A percentile compares a stretch with the other conserved stretches of the same genome.
Conservation (phyloP, 768 basidiomycete species). For the Leccinum arenicola region DNA sequence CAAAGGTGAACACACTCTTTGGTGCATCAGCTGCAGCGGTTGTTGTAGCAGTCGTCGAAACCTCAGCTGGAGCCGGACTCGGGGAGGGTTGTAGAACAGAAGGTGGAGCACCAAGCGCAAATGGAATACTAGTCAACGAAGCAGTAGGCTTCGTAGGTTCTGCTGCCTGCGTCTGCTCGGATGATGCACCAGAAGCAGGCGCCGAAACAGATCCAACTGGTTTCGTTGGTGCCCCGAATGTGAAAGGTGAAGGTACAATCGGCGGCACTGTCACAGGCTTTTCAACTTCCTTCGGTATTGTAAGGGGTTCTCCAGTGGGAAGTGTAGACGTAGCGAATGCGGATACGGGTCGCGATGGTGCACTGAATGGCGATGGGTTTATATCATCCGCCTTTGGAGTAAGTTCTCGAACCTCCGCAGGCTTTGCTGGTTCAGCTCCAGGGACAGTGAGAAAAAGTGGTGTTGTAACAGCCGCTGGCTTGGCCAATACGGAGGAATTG, state of each 20-base stretch:
- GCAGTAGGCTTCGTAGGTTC: conserved; percentile 9
- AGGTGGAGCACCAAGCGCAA: conserved; percentile 30
- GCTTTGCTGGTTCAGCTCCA: conserved; percentile 14
- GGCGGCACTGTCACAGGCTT: conserved; percentile 8
- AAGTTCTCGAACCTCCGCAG: background rate
- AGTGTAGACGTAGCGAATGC: conserved; percentile 8
- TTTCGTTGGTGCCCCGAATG: conserved; percentile 27
- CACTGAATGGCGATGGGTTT: conserved; percentile 12
- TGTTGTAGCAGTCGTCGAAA: conserved; percentile 11
- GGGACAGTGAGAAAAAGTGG: conserved; percentile 21
- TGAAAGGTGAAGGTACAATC: conserved; percentile 22
- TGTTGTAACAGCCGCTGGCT: conserved; percentile 26
- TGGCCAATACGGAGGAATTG: conserved; percentile 45
- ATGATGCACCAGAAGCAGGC: conserved; percentile 4
- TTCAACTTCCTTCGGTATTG: conserved; percentile 19
- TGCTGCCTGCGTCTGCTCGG: conserved; percentile 8
- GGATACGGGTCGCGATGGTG: conserved; percentile 8
- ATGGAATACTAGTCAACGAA: conserved; percentile 10
- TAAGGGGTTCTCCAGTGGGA: conserved; percentile 4
- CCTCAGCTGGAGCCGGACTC: background rate
- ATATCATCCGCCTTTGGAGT: conserved; percentile 8
- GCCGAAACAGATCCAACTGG: conserved; percentile 18
- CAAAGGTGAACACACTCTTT: conserved; percentile 35
- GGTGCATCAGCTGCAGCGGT: conserved; percentile 25
- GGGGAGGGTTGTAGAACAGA: conserved; percentile 1